Base-by-base conservation (phyloP, 2,329 filamentous ascomycete genomes). In the Ophiostoma piceae region DNA sequence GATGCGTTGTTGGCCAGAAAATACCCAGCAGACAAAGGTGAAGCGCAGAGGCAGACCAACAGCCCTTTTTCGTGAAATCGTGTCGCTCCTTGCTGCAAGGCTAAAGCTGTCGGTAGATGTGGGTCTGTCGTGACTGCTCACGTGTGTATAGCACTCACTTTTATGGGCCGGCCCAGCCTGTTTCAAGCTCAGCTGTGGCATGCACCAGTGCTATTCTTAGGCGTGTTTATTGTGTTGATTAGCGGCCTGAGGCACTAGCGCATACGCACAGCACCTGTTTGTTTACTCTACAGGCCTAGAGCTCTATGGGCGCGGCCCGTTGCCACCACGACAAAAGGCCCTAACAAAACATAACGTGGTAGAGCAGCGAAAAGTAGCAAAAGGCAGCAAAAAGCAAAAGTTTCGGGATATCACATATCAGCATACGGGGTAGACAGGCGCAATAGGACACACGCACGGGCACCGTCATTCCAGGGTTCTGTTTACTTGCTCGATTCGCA, bases 291-390 rank as follows among this genome's bases (percentile, higher is more conserved):
- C 19, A 65, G 16, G 62, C 62, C 62, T 62, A 71, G 66, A 69
- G 68, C 68, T 71, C 51, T 67, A 68, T 35, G 26, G 60, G 60
- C 16, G 26, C 57, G 54, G 67, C 29, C 71, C 74, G 76, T 77
- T 77, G 75, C 75, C 74, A 76, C 72, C 32, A 39, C 73, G 71
- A 77, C 76, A 72, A 77, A 75, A 69, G 54, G 41, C 41, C 62
- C 66, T 68, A 3, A 37, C 43, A 6, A 29, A 51, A 26, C 11
- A 62, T 32, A 60, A 16, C 35, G 62, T 35, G n/a, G 35, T 64
- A 11, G 14, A 64, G 29, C 32, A 64, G 43, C 43, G 16, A 16
- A 47, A 47, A 47, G 19, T 6, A 47, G 43, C 43, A n/a, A 47
- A 47, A 43, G 4, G 43, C 43, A 47, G 43, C 43, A 47, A 47